These are phyloP conservation scores for Lolium rigidum DNA, from an alignment of 176 grass and related monocot genomes.

Conservation along the genomic window DNA sequence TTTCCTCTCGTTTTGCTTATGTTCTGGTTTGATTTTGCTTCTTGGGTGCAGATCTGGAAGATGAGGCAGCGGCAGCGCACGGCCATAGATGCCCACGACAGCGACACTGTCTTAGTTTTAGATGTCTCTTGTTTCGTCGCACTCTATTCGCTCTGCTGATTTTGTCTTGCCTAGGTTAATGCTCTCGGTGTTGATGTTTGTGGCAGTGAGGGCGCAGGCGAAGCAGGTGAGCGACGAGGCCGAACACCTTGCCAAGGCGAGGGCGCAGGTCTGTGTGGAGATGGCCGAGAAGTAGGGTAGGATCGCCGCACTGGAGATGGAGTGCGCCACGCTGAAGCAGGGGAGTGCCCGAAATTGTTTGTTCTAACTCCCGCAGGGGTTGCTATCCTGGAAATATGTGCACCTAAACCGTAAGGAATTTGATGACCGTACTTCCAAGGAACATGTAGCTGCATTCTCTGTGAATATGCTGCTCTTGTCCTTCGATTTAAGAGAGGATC, in stretches of 20 bases:
- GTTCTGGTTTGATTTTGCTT: too few relatives aligned
- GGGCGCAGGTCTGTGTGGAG: slow-evolving; percentile 45
- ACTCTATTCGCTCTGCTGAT: background rate
- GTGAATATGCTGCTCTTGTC: too few relatives aligned
- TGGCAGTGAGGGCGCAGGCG: slow-evolving; percentile 63
- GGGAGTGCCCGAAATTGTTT: slow-evolving; percentile 26
- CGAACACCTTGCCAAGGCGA: slow-evolving; percentile 49
- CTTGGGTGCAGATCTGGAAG: slow-evolving; percentile 67
- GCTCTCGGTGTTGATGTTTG: background rate
- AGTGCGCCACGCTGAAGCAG: slow-evolving; percentile 74
- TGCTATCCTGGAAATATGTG: slow-evolving; percentile 17
- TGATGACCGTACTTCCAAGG: background rate
- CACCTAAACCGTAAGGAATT: background rate
- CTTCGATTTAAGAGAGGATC: background rate
- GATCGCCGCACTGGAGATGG: slow-evolving; percentile 57
- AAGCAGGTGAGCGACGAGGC: slow-evolving; percentile 55
- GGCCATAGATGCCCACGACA: slow-evolving; percentile 59
- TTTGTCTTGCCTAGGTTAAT: background rate
- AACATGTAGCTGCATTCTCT: too few relatives aligned
- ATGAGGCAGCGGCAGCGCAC: slow-evolving; percentile 80
- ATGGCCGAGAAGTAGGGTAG: slow-evolving; percentile 66
- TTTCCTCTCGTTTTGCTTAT: too few relatives aligned
- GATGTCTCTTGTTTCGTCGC: background rate
- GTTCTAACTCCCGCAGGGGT: background rate
- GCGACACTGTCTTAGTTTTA: slow-evolving; percentile 62